Conservation (phyloP, 257 asterid species). For the Jasminum sambac region DNA sequence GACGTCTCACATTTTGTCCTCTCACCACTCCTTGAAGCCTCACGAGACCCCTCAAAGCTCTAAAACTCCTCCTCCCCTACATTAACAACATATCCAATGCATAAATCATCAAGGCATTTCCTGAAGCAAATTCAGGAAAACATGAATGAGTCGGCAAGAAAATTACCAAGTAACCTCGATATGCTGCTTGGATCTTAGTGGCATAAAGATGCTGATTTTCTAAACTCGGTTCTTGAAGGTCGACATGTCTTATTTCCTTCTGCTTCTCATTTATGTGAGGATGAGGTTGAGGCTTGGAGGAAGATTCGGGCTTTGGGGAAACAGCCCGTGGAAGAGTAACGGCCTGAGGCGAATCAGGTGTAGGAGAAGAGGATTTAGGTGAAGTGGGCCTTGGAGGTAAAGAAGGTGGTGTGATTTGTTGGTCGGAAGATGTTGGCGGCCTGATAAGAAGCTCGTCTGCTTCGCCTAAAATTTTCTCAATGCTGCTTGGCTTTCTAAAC, state of each 20-base stretch:
- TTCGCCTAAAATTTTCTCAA: constrained; percentile 91
- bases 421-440: constrained; percentile 46
- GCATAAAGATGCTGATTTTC: constrained; percentile 60
- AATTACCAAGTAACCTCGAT: constrained; percentile 81
- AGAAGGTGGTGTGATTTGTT: constrained; percentile 48
- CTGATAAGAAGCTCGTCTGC: constrained; percentile 68
- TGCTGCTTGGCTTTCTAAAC: constrained; percentile 92
- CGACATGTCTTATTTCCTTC: constrained; percentile 46
- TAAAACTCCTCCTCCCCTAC: constrained; percentile 78
- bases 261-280: constrained; percentile 38
- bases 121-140: neutral
- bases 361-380: constrained; percentile 42
- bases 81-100: constrained; percentile 7
- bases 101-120: neutral
- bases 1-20: constrained; percentile 73
- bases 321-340: neutral
- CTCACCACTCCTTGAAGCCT: constrained; percentile 94
- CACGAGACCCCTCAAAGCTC: constrained; percentile 84
- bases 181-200: constrained; percentile 79
- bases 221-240: constrained; percentile 71
- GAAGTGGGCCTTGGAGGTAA: constrained; percentile 44
- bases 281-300: constrained; percentile 29
- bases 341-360: constrained; percentile 28
- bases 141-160: constrained; percentile 9
- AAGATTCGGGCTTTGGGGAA: constrained; percentile 18